phyloP scores from a whole-genome alignment of 495 filamentous ascomycete species.

The Penicillium canariense region DNA sequence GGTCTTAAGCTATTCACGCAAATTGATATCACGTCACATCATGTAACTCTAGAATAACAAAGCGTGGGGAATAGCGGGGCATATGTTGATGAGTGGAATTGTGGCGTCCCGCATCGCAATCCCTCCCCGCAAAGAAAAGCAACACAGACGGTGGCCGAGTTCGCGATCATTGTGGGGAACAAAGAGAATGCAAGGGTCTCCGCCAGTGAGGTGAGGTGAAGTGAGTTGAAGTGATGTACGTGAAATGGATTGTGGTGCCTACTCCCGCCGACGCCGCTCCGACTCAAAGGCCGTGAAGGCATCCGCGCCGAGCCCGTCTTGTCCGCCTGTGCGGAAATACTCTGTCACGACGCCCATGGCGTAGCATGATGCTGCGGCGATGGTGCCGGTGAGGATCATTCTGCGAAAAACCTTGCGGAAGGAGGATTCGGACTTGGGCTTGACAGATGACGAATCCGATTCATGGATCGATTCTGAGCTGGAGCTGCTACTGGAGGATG shows the following conservation, averaged over 20 bases:
- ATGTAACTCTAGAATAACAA: background rate
- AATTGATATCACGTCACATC: background rate
- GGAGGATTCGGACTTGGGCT: conserved; percentile 19
- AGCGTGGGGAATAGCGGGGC: background rate
- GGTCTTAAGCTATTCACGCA: background rate
- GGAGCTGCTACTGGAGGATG: too few species aligned
- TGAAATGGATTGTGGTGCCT: too few species aligned
- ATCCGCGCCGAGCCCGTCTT: conserved; percentile 52
- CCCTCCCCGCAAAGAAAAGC: background rate
- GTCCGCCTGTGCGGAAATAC: conserved; percentile 60
- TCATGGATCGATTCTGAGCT: background rate
- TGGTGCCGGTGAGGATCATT: conserved; percentile 54
- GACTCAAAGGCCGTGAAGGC: conserved; percentile 50
- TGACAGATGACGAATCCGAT: conserved; percentile 2
- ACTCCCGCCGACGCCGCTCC: conserved; percentile 31
- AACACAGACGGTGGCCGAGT: too few species aligned
- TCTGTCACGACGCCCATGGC: conserved; percentile 66
- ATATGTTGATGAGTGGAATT: background rate
- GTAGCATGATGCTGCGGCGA: conserved; percentile 63
- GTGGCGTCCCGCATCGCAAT: too few species aligned
- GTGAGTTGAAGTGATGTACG: too few species aligned
- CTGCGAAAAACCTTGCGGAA: conserved; percentile 43
- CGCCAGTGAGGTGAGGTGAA: background rate
- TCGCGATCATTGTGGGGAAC: too few species aligned
- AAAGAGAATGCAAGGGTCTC: background rate